Evolutionary conservation across 371 early-diverging fungal species (phyloP).

Genomic region (Syncephalastrum contaminatum): DNA sequence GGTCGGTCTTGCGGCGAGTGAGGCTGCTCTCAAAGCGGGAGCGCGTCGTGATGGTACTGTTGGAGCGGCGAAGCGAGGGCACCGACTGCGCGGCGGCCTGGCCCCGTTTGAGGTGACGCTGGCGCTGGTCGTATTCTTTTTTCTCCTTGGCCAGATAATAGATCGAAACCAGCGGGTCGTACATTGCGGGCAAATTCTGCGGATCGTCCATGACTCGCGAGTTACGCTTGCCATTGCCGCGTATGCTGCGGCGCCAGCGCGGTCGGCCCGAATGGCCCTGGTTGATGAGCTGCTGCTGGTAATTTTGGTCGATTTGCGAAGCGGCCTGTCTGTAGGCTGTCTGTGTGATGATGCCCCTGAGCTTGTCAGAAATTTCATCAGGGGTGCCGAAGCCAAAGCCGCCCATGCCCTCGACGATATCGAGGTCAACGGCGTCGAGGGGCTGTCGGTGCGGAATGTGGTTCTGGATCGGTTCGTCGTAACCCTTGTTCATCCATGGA

Average conservation of each 20-base stretch:
- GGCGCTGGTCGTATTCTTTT: constrained; percentile 34
- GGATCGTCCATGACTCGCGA: constrained; percentile 32
- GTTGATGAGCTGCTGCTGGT: constrained; percentile 17
- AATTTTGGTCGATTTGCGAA: constrained; percentile 23
- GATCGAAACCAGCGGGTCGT: constrained; percentile 77
- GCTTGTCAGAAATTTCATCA: constrained; percentile 24
- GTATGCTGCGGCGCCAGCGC: constrained; percentile 23
- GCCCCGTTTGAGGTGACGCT: constrained; percentile 18
- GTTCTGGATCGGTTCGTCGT: constrained; percentile 43
- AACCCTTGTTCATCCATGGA: constrained; percentile 74
- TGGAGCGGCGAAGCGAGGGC: constrained; percentile 18
- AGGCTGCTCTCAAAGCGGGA: constrained; percentile 5
- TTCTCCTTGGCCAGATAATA: constrained; percentile 86
- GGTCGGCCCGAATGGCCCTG: constrained; percentile 12
- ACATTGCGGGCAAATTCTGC: constrained; percentile 44
- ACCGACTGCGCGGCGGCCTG: constrained; percentile 16
- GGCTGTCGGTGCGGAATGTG: constrained; percentile 39
- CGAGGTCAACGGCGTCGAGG: constrained; percentile 31
- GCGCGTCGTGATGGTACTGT: constrained; percentile 13
- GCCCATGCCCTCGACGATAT: constrained; percentile 43
- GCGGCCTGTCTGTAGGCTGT: constrained; percentile 37
- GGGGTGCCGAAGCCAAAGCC: constrained; percentile 45
- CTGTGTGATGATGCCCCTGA: constrained; percentile 29
- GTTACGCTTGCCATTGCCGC: constrained; percentile 2
- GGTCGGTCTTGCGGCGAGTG: constrained; percentile 23